Evolutionary conservation across 495 filamentous ascomycete genomes (phyloP).

Genomic region (Cryomyces minteri): DNA sequence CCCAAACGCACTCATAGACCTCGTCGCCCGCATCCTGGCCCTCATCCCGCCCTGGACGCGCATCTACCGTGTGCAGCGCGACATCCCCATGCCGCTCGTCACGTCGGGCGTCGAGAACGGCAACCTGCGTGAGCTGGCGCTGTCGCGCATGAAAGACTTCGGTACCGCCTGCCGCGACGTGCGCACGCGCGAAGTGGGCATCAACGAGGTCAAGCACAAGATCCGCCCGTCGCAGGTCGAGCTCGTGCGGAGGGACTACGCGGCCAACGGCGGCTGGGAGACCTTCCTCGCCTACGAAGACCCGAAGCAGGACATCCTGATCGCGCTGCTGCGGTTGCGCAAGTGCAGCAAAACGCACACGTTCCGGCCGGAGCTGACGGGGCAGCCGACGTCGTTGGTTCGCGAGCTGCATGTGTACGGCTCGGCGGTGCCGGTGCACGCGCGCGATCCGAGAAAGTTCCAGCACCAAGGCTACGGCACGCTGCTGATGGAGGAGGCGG

Average conservation of each 20-base stretch:
- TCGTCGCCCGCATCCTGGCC: conserved; percentile 87
- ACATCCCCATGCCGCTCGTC: conserved; percentile 97
- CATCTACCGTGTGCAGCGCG: conserved; percentile 95
- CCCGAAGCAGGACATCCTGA: conserved; percentile 94
- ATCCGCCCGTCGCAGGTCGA: conserved; percentile 93
- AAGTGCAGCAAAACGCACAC: conserved; percentile 83
- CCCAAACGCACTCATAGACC: conserved; percentile 84
- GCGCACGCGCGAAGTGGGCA: conserved; percentile 90
- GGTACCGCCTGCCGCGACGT: conserved; percentile 95
- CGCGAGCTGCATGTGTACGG: conserved; percentile 95
- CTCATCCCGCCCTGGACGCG: conserved; percentile 94
- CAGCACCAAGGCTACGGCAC: conserved; percentile 98
- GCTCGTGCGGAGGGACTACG: conserved; percentile 87
- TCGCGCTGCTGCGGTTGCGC: conserved; percentile 73
- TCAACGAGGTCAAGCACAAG: conserved; percentile 98
- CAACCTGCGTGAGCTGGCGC: conserved; percentile 79
- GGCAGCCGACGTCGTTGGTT: conserved; percentile 78
- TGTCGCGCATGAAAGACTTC: conserved; percentile 96
- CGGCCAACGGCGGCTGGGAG: conserved; percentile 92
- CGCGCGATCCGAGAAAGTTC: conserved; percentile 83
- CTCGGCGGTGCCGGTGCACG: conserved; percentile 85
- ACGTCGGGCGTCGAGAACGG: conserved; percentile 96
- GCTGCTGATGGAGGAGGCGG: conserved; percentile 91
- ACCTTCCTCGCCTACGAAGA: conserved; percentile 97
- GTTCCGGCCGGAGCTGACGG: conserved; percentile 71